Conservation (phyloP, 192 early-diverging fungal genomes). For the Coemansia sp. region DNA sequence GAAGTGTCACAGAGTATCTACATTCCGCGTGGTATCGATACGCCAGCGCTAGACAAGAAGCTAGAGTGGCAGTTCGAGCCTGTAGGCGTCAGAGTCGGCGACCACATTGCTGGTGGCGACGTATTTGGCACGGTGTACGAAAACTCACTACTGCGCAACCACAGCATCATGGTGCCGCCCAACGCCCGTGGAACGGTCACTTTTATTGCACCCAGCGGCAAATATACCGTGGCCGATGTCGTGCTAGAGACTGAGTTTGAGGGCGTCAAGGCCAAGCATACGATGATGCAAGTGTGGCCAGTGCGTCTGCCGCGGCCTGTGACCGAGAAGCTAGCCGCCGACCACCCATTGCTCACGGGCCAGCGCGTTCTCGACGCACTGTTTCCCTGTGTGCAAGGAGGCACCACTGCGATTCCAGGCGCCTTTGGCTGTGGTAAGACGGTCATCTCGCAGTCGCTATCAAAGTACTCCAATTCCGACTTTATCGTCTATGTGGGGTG, state of each 20-base stretch:
- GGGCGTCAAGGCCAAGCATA: slow-evolving; percentile 87
- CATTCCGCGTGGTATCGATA: slow-evolving; percentile 98
- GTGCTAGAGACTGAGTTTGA: slow-evolving; percentile 97
- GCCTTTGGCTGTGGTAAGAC: slow-evolving; percentile 99
- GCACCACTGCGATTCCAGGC: slow-evolving; percentile 99
- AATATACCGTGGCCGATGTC: slow-evolving; percentile 88
- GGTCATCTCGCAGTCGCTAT: slow-evolving; percentile 98
- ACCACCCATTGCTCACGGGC: slow-evolving; percentile 95
- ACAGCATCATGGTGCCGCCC: slow-evolving; percentile 95
- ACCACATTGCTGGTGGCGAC: slow-evolving; percentile 98
- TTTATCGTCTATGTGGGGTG: slow-evolving; percentile 98
- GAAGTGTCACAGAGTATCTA: slow-evolving; percentile 95
- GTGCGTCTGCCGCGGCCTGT: slow-evolving; percentile 95
- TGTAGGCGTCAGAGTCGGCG: slow-evolving; percentile 85
- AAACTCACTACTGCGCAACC: slow-evolving; percentile 89
- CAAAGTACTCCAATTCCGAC: slow-evolving; percentile 99
- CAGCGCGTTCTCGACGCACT: slow-evolving; percentile 98
- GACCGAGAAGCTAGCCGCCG: slow-evolving; percentile 91
- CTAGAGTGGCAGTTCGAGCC: slow-evolving; percentile 96
- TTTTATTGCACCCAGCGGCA: slow-evolving; percentile 90
- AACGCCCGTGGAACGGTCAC: slow-evolving; percentile 94
- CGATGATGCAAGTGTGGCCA: slow-evolving; percentile 98
- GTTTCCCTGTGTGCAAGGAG: slow-evolving; percentile 99
- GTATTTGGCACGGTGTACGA: slow-evolving; percentile 93
- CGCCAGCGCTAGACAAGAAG: slow-evolving; percentile 92